Evolutionary conservation across 2,329 filamentous ascomycete species (phyloP).

Genomic region (Graphium sp.): DNA sequence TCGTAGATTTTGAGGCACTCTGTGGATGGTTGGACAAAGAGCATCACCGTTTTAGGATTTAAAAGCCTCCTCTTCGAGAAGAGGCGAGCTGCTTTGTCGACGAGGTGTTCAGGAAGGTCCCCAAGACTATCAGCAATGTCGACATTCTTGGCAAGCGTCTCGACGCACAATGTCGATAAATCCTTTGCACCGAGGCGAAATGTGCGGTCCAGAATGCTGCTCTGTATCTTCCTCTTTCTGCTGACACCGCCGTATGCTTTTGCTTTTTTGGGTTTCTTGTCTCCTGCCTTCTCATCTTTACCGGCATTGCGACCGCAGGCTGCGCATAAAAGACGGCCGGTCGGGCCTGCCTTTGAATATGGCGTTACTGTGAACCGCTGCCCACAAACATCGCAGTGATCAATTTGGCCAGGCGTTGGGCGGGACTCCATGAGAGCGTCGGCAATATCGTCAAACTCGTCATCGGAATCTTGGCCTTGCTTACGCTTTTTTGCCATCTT

Average conservation of each 20-base stretch:
- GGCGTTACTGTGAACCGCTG: conserved; percentile 88
- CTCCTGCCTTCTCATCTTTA: conserved; percentile 35
- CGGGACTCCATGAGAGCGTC: conserved; percentile 27
- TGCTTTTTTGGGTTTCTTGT: conserved; percentile 21
- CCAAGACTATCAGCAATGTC: conserved; percentile 45
- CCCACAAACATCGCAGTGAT: conserved; percentile 70
- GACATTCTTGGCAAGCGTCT: conserved; percentile 46
- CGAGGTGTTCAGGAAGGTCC: conserved; percentile 32
- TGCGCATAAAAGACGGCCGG: conserved; percentile 73
- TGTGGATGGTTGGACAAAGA: conserved; percentile 36
- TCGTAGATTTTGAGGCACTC: conserved; percentile 40
- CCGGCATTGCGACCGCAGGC: conserved; percentile 63
- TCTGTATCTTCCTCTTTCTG: conserved; percentile 39
- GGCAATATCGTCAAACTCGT: conserved; percentile 24
- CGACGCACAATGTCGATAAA: conserved; percentile 45
- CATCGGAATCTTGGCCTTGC: conserved; percentile 17
- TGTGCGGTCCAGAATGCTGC: conserved; percentile 66
- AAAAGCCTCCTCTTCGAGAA: conserved; percentile 44
- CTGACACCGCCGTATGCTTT: conserved; percentile 21
- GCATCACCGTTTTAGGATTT: conserved; percentile 31
- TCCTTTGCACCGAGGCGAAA: conserved; percentile 49
- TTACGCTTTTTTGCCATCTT: conserved; percentile 34
- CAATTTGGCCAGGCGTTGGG: conserved; percentile 79
- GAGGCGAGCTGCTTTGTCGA: conserved; percentile 42
- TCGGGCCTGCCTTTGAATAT: conserved; percentile 66